Evolutionary conservation across 345 rosid genomes (phyloP), one percentile per base, ranked within the genome.

Genomic region (Euphorbia pulcherrima): DNA sequence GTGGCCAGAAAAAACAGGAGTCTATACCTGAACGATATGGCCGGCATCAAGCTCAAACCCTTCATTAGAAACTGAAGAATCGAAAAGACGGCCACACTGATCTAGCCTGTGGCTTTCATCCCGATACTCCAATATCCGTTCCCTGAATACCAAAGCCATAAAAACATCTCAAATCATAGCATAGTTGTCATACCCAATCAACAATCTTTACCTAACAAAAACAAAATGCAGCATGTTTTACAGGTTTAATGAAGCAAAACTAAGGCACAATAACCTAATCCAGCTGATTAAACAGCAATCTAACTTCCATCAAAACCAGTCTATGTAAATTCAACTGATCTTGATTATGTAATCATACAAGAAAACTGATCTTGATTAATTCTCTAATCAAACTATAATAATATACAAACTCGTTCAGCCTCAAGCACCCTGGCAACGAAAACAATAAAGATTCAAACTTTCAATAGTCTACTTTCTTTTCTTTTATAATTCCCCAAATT

Each of bases 61-160:
- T 62, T 89, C 96, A 78, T 83, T 88, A 14, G 89, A 84, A 68
- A 91, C 82, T 12, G 97, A 91, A 62, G 99, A 94, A 83, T 94
- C 96, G 35, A 84, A 91, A 28, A 91, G 93, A n/a, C 99, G 93
- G 78, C 83, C 79, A 77, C 97, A 89, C 64, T 89, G 97, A 73
- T 94, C 97, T 60, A 94, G 82, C 79, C 90, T 83, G 84, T 88
- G 93, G 80, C 99, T 91, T 62, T 91, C 97, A 75, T 86, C 93
- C 80, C 94, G 87, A 68, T 83, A 74, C 73, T 87, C 96, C 81
- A 94, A 71, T 60, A 88, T 69, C 84, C 79, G 84, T 80, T 81
- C 96, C 88, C 99, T 91, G 71, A 55, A 78, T 10, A 62, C 48
- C 65, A 47, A 65, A 65, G 60, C 56, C 68, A 76, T 17, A 17